phyloP scores from a whole-genome alignment of 768 basidiomycete genomes.

The Candolleomyces aberdarensis region DNA sequence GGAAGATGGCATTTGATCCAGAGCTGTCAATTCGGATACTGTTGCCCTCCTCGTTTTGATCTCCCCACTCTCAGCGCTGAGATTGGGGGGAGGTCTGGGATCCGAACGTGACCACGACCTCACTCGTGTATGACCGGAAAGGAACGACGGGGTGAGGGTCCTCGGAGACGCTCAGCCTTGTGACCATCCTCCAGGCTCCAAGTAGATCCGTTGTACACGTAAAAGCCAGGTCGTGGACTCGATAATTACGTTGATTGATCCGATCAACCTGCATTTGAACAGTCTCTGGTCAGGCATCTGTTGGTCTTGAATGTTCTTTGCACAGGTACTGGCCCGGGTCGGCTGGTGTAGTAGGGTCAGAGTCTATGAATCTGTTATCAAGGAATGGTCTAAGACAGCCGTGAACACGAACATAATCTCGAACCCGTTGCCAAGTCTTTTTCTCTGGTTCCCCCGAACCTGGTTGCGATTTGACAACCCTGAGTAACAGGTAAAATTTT shows the following conservation, averaged over 20 bases:
- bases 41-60: not conserved
- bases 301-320: not conserved
- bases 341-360: no score
- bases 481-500: constrained; percentile 4
- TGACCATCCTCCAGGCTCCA: no score
- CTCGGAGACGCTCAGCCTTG: no score
- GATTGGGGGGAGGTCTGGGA: not conserved
- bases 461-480: constrained; percentile 4
- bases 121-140: no score
- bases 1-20: not conserved
- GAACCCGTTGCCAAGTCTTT: not conserved
- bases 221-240: not conserved
- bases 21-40: not conserved
- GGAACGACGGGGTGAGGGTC: no score
- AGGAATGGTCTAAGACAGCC: no score
- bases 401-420: no score
- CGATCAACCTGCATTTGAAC: not conserved
- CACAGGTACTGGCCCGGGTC: no score
- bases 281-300: not conserved
- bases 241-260: not conserved
- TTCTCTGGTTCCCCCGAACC: not conserved
- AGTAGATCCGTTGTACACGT: not conserved
- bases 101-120: no score
- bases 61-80: not conserved
- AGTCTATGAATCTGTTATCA: no score